Evolutionary conservation across 1,139 yeast genomes (phyloP).

Genomic region (Candida tetrigidarum): DNA sequence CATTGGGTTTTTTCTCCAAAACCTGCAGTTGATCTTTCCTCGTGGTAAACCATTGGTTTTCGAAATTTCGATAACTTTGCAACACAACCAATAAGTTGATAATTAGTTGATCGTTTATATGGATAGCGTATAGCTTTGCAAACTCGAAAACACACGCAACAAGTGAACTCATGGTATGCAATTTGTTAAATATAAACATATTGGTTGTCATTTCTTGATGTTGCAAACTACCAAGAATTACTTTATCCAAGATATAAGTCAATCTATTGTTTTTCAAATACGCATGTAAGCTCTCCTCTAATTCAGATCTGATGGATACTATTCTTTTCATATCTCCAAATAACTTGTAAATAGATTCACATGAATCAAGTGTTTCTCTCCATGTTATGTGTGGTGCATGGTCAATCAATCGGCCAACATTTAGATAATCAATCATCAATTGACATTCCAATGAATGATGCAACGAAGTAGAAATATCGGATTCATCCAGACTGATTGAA

Average conservation of each 20-base stretch:
- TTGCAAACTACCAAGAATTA: slow-evolving; percentile 3
- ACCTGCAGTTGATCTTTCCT: not conserved
- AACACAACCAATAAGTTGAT: slow-evolving; percentile 5
- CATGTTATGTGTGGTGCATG: slow-evolving; percentile 9
- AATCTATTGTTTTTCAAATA: slow-evolving; percentile 7
- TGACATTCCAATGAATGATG: slow-evolving; percentile 2
- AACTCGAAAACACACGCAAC: slow-evolving; percentile 7
- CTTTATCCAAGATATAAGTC: slow-evolving; percentile 6
- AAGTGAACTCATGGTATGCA: not conserved
- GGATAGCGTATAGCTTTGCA: slow-evolving; percentile 1
- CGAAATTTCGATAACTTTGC: slow-evolving; percentile 3
- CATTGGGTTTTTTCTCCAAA: slow-evolving; percentile 6
- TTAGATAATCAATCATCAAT: slow-evolving; percentile 10
- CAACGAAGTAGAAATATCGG: not conserved
- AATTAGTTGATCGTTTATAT: slow-evolving; percentile 2
- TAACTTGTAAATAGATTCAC: not conserved
- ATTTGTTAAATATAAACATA: not conserved
- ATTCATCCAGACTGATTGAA: not conserved
- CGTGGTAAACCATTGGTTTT: not conserved
- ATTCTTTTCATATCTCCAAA: slow-evolving; percentile 2
- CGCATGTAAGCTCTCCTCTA: slow-evolving; percentile 1
- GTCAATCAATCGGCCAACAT: slow-evolving; percentile 12
- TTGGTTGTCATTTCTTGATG: not conserved
- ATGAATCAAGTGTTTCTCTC: slow-evolving; percentile 5
- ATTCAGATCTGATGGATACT: not conserved